Evolutionary conservation across 805 yeast species (phyloP), one percentile per base, ranked within the genome.

Genomic region (Maudiozyma serrabonitensis): DNA sequence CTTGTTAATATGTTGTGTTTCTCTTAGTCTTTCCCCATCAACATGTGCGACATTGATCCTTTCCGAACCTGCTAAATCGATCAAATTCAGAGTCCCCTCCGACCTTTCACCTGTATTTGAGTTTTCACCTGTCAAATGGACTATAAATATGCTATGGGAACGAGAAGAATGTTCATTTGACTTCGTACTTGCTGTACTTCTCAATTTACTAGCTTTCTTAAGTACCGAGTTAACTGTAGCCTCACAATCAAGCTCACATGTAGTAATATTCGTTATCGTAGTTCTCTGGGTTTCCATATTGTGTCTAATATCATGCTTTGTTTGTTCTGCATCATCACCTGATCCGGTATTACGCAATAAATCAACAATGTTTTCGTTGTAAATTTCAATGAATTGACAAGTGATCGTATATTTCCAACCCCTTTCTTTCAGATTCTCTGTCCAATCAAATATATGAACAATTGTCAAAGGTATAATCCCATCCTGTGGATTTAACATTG

Each of bases 21-120:
- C 99, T 54, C 78, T 78, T 26, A 91, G 69, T 45, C 97, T 68
- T 12, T 82, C 86, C 0, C 97, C 97, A 1, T 78, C 75, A 0
- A 80, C 95, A 58, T 82, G 85, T 0, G 96, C 85, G 16, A 78
- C 74, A 9, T 81, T 66, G 15, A 90, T 71, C 50, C 98, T 73
- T 69, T 91, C 99, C 0, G 96, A 87, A 2, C 99, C 99, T 0
- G 99, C 99, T 49, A 91, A 71, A 67, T 91, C 99, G 45, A 93
- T 81, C 48, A 91, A 69, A 60, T 91, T 90, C 50, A 91, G 69
- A 1, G 78, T 74, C 11, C 96, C 93, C 15, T 68, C 58, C 1
- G 75, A 64, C 1, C 54, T 51, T 28, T 77, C 78, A 0, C 78
- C 77, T 0, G 84, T 78, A 9, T 59, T 57, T 1, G 54, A 18